phyloP scores from a whole-genome alignment of 495 filamentous ascomycete genomes.

The Neurospora sp. region DNA sequence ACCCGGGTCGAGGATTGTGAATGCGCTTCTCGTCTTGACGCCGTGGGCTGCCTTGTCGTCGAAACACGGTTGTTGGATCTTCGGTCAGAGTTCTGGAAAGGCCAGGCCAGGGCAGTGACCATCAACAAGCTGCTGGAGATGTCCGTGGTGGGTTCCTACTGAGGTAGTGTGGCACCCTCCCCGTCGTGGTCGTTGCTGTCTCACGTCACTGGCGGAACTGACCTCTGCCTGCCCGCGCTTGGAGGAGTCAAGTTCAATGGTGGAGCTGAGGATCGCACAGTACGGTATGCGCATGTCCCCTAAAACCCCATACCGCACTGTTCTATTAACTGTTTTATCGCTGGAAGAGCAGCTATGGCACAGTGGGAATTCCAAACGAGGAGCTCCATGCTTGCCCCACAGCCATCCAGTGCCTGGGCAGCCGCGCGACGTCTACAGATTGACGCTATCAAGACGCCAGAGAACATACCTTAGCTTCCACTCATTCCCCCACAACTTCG shows the following conservation, averaged over 20 bases:
- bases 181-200: background rate
- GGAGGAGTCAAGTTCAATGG: background rate
- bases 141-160: background rate
- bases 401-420: background rate
- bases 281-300: background rate
- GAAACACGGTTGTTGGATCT: background rate
- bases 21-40: background rate
- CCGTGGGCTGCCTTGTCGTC: background rate
- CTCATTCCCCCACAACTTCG: background rate
- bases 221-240: background rate
- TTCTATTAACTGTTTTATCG: background rate
- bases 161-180: background rate
- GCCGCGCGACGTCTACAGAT: background rate
- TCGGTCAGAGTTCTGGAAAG: background rate
- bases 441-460: background rate
- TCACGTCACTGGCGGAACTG: background rate
- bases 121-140: background rate
- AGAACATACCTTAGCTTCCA: background rate
- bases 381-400: background rate
- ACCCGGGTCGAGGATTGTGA: background rate
- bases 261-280: background rate
- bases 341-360: background rate
- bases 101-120: background rate
- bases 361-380: background rate
- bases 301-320: background rate